Conservation (phyloP, 2,329 filamentous ascomycete genomes). For the Sordariomycetes sp. region DNA sequence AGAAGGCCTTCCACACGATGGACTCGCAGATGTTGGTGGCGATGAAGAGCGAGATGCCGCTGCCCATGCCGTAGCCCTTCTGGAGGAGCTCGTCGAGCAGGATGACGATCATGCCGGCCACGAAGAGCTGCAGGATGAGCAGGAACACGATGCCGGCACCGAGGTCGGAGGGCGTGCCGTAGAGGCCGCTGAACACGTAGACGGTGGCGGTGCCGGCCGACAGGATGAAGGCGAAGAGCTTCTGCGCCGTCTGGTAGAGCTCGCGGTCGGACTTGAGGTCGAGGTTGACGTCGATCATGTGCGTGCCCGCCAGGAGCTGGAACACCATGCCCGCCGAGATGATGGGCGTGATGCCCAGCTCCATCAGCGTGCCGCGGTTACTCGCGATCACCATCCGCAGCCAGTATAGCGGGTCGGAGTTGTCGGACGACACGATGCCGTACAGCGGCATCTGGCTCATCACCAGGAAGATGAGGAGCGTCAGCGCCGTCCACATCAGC, state of each 20-base stretch:
- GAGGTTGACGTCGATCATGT: constrained; percentile 99
- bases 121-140: constrained; percentile 92
- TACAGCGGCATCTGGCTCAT: constrained; percentile 99
- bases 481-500: constrained; percentile 90
- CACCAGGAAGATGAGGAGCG: constrained; percentile 96
- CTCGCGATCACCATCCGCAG: constrained; percentile 99
- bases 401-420: constrained; percentile 98
- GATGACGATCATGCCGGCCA: constrained; percentile 97
- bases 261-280: constrained; percentile 99
- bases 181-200: constrained; percentile 96
- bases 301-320: constrained; percentile 97
- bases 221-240: constrained; percentile 95
- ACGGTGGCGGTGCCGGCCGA: constrained; percentile 96
- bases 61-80: constrained; percentile 98
- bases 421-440: constrained; percentile 97
- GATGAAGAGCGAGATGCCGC: constrained; percentile 98
- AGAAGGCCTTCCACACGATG: constrained; percentile 99
- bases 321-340: constrained; percentile 99
- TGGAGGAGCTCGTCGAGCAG: constrained; percentile 97
- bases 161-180: constrained; percentile 91
- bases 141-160: constrained; percentile 97
- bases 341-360: constrained; percentile 94
- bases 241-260: constrained; percentile 99
- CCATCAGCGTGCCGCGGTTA: constrained; percentile 95
- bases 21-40: constrained; percentile 99